Percentiles rank a stretch among this genome's conserved stretches.
These are phyloP conservation scores for Fraxinus platypoda DNA, from an alignment of 305 asterid genomes.

Conservation along the genomic window DNA sequence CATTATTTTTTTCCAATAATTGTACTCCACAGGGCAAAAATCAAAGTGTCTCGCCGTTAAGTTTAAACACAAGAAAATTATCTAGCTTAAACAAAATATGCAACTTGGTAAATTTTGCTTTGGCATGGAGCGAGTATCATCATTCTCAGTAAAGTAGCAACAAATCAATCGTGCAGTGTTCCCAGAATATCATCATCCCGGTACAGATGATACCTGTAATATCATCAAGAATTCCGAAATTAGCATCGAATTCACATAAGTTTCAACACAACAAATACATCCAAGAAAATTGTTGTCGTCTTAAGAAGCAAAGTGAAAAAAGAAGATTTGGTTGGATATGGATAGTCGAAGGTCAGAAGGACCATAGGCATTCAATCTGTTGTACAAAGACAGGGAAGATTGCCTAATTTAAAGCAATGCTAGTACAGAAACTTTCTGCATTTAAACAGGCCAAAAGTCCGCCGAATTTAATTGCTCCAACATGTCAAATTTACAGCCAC, in stretches of 20 bases:
- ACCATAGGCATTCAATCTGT: not conserved
- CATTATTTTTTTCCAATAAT: conserved; percentile 9
- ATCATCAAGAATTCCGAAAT: not conserved
- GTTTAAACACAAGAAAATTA: conserved; percentile 3
- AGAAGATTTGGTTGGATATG: not conserved
- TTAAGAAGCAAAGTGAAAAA: too few relatives aligned
- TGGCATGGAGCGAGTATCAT: conserved; percentile 16
- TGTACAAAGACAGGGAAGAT: not conserved
- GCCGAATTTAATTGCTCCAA: not conserved
- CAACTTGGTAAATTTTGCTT: not conserved
- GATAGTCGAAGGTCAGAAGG: not conserved
- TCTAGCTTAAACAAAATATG: not conserved
- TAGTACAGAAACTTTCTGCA: not conserved
- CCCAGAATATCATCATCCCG: conserved; percentile 69
- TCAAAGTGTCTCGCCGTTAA: not conserved
- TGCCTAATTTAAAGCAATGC: not conserved
- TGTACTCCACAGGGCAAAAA: not conserved
- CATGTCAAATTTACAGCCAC: not conserved
- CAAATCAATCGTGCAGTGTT: conserved; percentile 41
- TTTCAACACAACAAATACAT: not conserved
- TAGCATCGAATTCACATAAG: not conserved
- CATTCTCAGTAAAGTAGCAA: not conserved
- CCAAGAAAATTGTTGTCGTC: not conserved
- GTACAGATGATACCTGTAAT: conserved; percentile 59
- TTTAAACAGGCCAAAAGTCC: not conserved